phyloP scores from a whole-genome alignment of 768 basidiomycete species.

The Hypholoma fasciculare region DNA sequence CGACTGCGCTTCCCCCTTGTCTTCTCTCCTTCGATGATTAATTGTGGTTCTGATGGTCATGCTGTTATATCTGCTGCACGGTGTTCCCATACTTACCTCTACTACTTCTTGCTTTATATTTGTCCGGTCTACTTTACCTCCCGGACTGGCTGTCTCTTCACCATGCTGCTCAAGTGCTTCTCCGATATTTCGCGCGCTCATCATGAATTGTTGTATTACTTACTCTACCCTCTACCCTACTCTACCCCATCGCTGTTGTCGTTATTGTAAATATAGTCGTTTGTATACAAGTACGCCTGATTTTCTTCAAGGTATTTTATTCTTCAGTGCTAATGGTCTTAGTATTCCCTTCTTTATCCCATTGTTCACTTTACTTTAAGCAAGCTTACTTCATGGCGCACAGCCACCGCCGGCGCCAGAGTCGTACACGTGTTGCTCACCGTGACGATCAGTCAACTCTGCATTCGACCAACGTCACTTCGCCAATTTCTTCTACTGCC shows the following conservation, averaged over 20 bases:
- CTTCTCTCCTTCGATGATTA: not conserved
- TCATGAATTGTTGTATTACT: not conserved
- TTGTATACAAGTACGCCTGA: slow-evolving; percentile 3
- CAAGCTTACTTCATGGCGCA: not conserved
- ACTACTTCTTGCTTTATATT: not conserved
- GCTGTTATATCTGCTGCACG: no score
- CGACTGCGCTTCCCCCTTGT: not conserved
- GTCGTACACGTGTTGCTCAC: no score
- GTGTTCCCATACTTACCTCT: not conserved
- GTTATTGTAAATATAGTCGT: slow-evolving; percentile 4
- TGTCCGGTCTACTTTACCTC: not conserved
- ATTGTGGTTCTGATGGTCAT: slow-evolving; percentile 2
- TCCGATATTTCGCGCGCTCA: not conserved
- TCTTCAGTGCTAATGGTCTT: no score
- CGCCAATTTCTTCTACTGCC: no score
- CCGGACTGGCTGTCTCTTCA: not conserved
- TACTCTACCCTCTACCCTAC: no score
- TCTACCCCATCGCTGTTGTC: not conserved
- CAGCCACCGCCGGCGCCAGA: not conserved
- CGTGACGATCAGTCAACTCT: no score
- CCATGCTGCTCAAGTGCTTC: not conserved
- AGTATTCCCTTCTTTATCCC: no score
- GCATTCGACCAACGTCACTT: no score
- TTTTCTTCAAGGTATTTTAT: not conserved
- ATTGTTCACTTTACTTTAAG: no score